These are phyloP conservation scores for Mollisia scopiformis DNA, from an alignment of 2,329 filamentous ascomycete genomes.

Conservation along the genomic window DNA sequence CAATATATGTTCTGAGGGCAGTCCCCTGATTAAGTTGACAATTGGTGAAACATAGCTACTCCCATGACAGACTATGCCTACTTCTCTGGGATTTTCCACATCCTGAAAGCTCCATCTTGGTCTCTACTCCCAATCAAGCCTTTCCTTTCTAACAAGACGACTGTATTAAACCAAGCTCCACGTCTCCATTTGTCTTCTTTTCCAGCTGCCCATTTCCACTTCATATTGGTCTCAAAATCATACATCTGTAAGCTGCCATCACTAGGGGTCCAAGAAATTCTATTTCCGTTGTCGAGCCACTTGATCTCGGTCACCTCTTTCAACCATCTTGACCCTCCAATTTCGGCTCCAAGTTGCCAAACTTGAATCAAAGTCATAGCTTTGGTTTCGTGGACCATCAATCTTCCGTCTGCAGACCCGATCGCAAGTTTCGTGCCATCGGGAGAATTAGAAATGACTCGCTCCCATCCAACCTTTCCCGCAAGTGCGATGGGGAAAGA, in stretches of 20 bases:
- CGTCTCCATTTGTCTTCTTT: not conserved
- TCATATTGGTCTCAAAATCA: not conserved
- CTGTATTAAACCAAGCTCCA: not conserved
- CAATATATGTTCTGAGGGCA: too few relatives aligned
- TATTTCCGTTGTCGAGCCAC: not conserved
- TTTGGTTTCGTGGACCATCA: not conserved
- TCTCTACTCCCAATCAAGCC: not conserved
- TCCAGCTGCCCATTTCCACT: not conserved
- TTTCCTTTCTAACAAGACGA: not conserved
- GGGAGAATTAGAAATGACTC: conserved; percentile 1
- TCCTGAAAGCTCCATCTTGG: not conserved
- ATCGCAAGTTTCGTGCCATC: not conserved
- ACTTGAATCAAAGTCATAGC: not conserved
- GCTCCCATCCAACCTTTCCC: not conserved
- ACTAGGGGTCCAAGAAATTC: not conserved
- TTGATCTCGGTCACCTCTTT: not conserved
- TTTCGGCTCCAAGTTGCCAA: not conserved
- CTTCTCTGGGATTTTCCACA: not conserved
- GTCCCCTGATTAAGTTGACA: too few relatives aligned
- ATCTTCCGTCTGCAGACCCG: not conserved
- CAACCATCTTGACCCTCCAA: not conserved
- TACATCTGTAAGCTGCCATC: not conserved
- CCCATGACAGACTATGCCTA: too few relatives aligned
- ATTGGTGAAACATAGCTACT: too few relatives aligned
- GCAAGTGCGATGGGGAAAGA: not conserved